Percentiles rank a stretch among this genome's conserved stretches.
Conservation (phyloP, 163 green algal genomes). For the Scenedesmus sp. region DNA sequence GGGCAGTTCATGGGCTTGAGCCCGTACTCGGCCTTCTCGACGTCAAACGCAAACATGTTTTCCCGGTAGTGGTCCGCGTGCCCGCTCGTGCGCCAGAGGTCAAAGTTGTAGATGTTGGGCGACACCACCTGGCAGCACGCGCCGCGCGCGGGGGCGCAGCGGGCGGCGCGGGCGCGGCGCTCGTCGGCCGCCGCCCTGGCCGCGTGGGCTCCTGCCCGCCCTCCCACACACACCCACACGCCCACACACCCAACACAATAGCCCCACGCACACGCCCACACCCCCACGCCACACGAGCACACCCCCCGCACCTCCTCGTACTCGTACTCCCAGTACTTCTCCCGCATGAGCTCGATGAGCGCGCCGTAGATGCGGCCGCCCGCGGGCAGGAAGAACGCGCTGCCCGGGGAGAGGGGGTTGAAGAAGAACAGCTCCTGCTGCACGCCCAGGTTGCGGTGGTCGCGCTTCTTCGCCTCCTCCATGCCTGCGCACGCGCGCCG, state of each 20-base stretch:
- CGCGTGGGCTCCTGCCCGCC: too few relatives aligned
- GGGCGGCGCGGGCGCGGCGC: too few relatives aligned
- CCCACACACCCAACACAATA: too few relatives aligned
- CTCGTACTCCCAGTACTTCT: constrained; percentile 98
- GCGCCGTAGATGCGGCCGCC: constrained; percentile 95
- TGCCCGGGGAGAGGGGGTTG: constrained; percentile 89
- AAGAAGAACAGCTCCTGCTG: constrained; percentile 98
- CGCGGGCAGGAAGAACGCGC: constrained; percentile 95
- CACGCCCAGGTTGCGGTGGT: constrained; percentile 92
- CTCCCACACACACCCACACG: not conserved
- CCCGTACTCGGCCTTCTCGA: constrained; percentile 96
- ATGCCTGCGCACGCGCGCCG: constrained; percentile 14
- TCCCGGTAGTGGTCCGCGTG: constrained; percentile 98
- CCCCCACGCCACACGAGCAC: too few relatives aligned
- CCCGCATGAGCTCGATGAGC: constrained; percentile 80
- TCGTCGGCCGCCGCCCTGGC: too few relatives aligned
- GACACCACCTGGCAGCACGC: constrained; percentile 58
- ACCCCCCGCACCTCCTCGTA: constrained; percentile 92
- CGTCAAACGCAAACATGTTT: constrained; percentile 98
- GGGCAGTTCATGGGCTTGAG: constrained; percentile 99
- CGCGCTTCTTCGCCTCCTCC: constrained; percentile 96
- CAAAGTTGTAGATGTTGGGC: constrained; percentile 94
- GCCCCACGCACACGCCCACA: too few relatives aligned
- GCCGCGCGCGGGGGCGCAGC: too few relatives aligned
- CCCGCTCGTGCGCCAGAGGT: constrained; percentile 94